Evolutionary conservation across 495 filamentous ascomycete species (phyloP).

Genomic region (Oleoguttula mirabilis): DNA sequence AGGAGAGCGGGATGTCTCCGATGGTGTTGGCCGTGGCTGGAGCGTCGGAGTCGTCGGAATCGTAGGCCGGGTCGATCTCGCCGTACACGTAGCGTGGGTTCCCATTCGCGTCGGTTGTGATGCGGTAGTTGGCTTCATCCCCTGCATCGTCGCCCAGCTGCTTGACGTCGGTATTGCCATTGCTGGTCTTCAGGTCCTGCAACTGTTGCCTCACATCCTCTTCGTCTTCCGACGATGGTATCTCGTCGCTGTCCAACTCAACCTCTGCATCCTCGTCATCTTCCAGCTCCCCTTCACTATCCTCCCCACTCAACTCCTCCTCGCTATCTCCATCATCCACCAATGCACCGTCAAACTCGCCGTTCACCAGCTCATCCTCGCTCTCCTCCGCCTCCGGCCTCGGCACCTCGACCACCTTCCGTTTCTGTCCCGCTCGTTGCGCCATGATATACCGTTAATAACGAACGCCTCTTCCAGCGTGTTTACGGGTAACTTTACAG

Average conservation of each 20-base stretch:
- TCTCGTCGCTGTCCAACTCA: constrained; percentile 37
- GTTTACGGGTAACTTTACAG: background rate
- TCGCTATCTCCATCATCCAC: constrained; percentile 27
- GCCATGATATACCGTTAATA: constrained; percentile 10
- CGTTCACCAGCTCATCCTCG: constrained; percentile 44
- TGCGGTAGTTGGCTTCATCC: constrained; percentile 42
- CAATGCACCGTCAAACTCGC: constrained; percentile 44
- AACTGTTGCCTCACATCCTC: constrained; percentile 28
- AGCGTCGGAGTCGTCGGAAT: constrained; percentile 84
- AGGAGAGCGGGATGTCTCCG: constrained; percentile 82
- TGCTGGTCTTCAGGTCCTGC: constrained; percentile 19
- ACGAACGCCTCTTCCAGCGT: no score
- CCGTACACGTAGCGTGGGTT: constrained; percentile 65
- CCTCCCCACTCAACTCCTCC: constrained; percentile 23
- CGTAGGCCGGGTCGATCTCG: constrained; percentile 91
- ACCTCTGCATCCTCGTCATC: constrained; percentile 31
- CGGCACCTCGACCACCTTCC: constrained; percentile 46
- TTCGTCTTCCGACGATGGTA: constrained; percentile 41
- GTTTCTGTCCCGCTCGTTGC: constrained; percentile 32
- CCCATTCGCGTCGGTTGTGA: constrained; percentile 58
- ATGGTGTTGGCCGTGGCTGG: constrained; percentile 77
- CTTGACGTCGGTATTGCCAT: constrained; percentile 5
- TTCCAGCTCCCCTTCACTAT: constrained; percentile 32
- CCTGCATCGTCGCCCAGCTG: constrained; percentile 21
- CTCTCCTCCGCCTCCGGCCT: constrained; percentile 23